These are phyloP conservation scores for Fusarium proliferatum DNA, from an alignment of 2,329 filamentous ascomycete species.

Conservation along the genomic window DNA sequence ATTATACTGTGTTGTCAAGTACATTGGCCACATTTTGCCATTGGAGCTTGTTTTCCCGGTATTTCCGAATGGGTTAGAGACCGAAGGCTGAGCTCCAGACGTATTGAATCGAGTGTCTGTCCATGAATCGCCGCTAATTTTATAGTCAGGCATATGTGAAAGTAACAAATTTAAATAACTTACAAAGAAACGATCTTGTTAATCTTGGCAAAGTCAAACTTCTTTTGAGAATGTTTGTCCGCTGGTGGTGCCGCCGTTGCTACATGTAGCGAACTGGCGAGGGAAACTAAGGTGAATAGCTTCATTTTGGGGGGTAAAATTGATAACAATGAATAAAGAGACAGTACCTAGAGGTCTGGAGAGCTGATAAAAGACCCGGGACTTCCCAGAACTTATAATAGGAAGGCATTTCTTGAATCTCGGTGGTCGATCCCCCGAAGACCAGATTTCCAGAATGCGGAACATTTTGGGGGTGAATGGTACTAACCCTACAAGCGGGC, in stretches of 20 bases:
- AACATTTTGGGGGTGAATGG: not conserved
- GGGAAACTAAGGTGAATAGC: not conserved
- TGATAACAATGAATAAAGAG: too few relatives aligned
- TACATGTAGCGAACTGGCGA: accelerated
- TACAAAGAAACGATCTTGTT: not conserved
- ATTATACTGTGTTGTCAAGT: slow-evolving; percentile 8
- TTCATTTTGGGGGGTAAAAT: not conserved
- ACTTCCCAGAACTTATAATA: accelerated
- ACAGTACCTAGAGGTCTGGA: accelerated
- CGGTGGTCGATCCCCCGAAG: not conserved
- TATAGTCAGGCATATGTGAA: not conserved
- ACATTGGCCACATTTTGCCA: slow-evolving; percentile 21
- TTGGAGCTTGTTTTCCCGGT: slow-evolving; percentile 18
- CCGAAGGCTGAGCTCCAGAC: not conserved
- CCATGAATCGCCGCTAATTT: slow-evolving; percentile 13
- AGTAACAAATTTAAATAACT: accelerated
- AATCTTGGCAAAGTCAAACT: not conserved
- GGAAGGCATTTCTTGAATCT: not conserved
- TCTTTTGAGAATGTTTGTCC: not conserved
- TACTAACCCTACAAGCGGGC: not conserved
- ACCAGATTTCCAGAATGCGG: not conserved
- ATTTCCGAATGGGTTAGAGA: slow-evolving; percentile 1
- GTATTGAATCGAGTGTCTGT: slow-evolving; percentile 14
- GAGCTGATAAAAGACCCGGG: accelerated
- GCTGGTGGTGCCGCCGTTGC: not conserved